A percentile compares a stretch with the other conserved stretches of the same genome.
Evolutionary conservation across 2,329 filamentous ascomycete genomes (phyloP).

Genomic region (Penicillium brasilianum): DNA sequence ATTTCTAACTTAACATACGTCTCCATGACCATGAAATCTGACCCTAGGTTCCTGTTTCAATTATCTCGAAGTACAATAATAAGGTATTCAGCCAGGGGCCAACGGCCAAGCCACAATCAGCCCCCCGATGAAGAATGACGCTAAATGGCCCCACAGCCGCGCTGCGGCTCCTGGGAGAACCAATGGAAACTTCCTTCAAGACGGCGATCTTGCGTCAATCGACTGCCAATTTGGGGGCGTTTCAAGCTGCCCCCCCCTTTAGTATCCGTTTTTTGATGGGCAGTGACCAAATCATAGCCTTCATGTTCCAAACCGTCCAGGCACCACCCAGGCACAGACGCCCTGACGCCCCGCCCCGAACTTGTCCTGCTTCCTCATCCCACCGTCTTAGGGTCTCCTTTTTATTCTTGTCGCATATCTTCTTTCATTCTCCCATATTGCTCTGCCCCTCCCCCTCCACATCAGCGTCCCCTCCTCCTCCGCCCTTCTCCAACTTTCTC

Average conservation of each 20-base stretch:
- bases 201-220: slow-evolving; percentile 10
- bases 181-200: background rate
- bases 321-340: too few relatives aligned
- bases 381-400: background rate
- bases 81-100: too few relatives aligned
- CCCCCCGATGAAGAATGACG: slow-evolving; percentile 2
- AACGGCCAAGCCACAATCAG: background rate
- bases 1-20: too few relatives aligned
- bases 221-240: slow-evolving; percentile 6
- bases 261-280: background rate
- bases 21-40: too few relatives aligned
- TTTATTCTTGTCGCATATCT: background rate
- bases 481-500: slow-evolving; percentile 7
- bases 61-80: too few relatives aligned
- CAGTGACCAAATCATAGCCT: background rate
- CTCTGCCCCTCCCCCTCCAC: background rate
- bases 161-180: slow-evolving; percentile 10
- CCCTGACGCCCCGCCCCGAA: background rate
- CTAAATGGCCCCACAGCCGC: background rate
- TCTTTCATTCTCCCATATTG: background rate
- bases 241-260: slow-evolving; percentile 7
- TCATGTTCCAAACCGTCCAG: too few relatives aligned
- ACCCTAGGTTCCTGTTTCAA: too few relatives aligned
- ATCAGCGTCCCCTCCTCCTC: slow-evolving; percentile 1
- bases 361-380: background rate